A percentile compares a stretch with the other conserved stretches of the same genome.
Conservation (phyloP, 345 rosid species). For the Euphorbia pulcherrima region DNA sequence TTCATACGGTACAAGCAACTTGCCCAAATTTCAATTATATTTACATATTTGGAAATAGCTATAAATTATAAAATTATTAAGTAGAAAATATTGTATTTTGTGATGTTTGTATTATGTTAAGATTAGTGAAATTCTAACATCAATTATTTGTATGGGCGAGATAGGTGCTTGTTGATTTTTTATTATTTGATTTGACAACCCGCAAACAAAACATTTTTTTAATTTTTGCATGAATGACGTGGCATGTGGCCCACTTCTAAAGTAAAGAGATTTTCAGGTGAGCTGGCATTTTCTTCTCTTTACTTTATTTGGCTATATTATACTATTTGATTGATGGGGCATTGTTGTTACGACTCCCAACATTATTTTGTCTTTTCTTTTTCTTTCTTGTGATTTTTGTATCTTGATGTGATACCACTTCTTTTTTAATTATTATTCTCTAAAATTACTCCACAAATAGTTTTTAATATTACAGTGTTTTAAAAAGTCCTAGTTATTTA, state of each 20-base stretch:
- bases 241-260: not conserved
- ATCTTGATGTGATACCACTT: not conserved
- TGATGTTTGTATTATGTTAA: not conserved
- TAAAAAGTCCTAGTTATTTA: too few relatives aligned
- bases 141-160: constrained; percentile 4
- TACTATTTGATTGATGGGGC: not conserved
- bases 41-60: too few relatives aligned
- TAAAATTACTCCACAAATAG: not conserved
- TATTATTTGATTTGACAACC: constrained; percentile 16
- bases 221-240: not conserved
- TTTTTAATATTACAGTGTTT: too few relatives aligned
- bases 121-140: not conserved
- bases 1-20: not conserved
- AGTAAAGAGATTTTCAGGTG: not conserved
- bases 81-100: constrained; percentile 8
- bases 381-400: not conserved
- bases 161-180: not conserved
- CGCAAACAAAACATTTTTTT: not conserved
- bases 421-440: not conserved
- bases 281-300: not conserved
- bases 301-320: not conserved
- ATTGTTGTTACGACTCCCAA: not conserved
- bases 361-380: constrained; percentile 1
- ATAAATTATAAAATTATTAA: too few relatives aligned
- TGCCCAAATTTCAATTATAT: not conserved